phyloP scores from a whole-genome alignment of 805 yeast species.

The Candida ipomoeae region DNA sequence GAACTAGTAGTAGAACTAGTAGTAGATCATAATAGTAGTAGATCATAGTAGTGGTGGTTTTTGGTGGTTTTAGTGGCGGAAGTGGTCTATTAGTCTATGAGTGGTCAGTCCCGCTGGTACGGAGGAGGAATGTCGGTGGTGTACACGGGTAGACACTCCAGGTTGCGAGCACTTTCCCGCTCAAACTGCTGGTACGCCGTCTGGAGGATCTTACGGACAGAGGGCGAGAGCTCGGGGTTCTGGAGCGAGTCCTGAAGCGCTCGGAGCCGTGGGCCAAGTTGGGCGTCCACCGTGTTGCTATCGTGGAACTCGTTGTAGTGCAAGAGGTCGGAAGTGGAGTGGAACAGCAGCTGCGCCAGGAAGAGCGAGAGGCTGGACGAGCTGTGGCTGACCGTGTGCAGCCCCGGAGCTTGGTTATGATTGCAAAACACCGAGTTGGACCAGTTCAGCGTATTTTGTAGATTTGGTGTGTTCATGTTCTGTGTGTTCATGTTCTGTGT shows the following conservation, averaged over 20 bases:
- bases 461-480: no score
- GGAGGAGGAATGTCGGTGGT: slow-evolving; percentile 14
- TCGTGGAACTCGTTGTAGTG: slow-evolving; percentile 4
- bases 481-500: no score
- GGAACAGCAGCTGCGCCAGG: background rate
- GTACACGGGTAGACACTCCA: slow-evolving; percentile 14
- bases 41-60: background rate
- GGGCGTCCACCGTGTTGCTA: slow-evolving; percentile 12
- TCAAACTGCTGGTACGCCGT: slow-evolving; percentile 13
- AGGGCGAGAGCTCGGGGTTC: slow-evolving; percentile 12
- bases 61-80: no score
- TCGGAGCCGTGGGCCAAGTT: slow-evolving; percentile 13
- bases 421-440: no score
- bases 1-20: no score
- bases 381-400: background rate
- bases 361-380: background rate
- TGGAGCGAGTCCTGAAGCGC: slow-evolving; percentile 13
- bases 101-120: background rate
- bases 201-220: slow-evolving; percentile 12
- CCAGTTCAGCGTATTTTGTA: no score
- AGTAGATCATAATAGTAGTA: no score
- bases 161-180: slow-evolving; percentile 10
- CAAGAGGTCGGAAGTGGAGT: slow-evolving; percentile 1
- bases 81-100: background rate
- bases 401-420: background rate